A percentile compares a stretch with the other conserved stretches of the same genome.
These are phyloP conservation scores for Annulohypoxylon nitens DNA, from an alignment of 495 filamentous ascomycete genomes.

Conservation along the genomic window DNA sequence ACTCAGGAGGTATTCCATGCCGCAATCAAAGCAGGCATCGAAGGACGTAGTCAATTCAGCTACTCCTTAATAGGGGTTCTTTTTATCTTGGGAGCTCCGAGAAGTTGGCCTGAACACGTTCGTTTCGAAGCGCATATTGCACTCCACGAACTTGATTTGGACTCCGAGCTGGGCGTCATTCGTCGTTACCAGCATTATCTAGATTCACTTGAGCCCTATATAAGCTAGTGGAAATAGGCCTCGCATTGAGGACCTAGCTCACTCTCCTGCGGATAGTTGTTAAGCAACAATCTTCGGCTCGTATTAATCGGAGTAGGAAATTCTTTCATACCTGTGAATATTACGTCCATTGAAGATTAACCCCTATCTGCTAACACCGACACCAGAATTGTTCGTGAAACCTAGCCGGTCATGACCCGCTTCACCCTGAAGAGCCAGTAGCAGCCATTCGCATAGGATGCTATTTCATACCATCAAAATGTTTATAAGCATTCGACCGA, in stretches of 20 bases:
- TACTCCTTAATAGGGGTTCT: constrained; percentile 18
- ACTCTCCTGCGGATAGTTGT: background rate
- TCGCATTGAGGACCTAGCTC: too few species aligned
- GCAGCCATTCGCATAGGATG: background rate
- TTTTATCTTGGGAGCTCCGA: background rate
- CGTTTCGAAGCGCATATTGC: background rate
- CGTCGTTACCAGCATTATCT: background rate
- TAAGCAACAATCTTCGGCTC: background rate
- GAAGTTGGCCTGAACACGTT: background rate
- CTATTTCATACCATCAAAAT: background rate
- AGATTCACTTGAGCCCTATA: background rate
- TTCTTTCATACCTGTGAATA: background rate
- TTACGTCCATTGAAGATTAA: background rate
- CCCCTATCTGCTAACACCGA: background rate
- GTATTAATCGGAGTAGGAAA: background rate
- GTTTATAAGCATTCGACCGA: background rate
- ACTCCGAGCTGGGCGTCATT: background rate
- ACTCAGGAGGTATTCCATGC: constrained; percentile 33
- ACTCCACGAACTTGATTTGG: background rate
- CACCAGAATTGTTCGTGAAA: background rate
- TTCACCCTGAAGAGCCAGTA: background rate
- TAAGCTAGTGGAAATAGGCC: background rate
- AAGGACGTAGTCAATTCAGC: constrained; percentile 1
- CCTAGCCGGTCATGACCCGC: background rate
- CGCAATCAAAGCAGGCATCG: constrained; percentile 1